Evolutionary conservation across 1,284 basidiomycete species (phyloP).

Genomic region (Amylostereum chailletii): DNA sequence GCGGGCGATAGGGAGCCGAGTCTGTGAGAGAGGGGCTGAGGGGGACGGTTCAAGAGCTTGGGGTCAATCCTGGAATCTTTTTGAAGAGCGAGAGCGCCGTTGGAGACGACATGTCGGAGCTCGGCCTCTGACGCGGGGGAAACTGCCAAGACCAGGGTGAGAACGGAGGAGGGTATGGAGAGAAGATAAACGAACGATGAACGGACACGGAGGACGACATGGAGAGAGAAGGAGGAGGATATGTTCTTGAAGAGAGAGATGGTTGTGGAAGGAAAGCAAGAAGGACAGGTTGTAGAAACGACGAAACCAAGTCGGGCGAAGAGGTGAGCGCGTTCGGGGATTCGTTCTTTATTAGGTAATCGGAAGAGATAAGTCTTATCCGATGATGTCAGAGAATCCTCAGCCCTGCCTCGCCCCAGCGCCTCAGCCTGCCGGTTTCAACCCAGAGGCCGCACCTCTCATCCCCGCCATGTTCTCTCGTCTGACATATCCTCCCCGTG

Average conservation of each 20-base stretch:
- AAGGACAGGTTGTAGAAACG: too few relatives aligned
- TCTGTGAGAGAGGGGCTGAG: conserved; percentile 37
- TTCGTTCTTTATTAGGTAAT: too few relatives aligned
- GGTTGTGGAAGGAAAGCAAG: too few relatives aligned
- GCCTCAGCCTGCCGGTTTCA: too few relatives aligned
- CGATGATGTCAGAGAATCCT: too few relatives aligned
- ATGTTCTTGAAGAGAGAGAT: too few relatives aligned
- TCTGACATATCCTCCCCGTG: not conserved
- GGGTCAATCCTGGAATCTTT: conserved; percentile 26
- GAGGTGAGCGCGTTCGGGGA: too few relatives aligned
- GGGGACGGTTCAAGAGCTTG: conserved; percentile 30
- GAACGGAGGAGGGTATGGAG: not conserved
- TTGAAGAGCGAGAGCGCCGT: conserved; percentile 28
- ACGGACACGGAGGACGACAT: not conserved
- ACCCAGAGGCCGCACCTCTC: too few relatives aligned
- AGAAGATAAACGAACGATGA: not conserved
- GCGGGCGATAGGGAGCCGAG: conserved; percentile 53
- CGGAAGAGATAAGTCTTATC: too few relatives aligned
- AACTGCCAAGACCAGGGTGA: conserved; percentile 7
- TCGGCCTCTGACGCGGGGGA: conserved; percentile 24
- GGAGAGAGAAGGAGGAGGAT: not conserved
- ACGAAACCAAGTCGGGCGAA: too few relatives aligned
- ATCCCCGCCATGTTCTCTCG: too few relatives aligned
- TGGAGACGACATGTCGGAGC: conserved; percentile 35
- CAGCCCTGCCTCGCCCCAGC: too few relatives aligned